A percentile compares a stretch with the other conserved stretches of the same genome.
phyloP scores from a whole-genome alignment of 495 filamentous ascomycete species.

The Talaromyces thailandensis region DNA sequence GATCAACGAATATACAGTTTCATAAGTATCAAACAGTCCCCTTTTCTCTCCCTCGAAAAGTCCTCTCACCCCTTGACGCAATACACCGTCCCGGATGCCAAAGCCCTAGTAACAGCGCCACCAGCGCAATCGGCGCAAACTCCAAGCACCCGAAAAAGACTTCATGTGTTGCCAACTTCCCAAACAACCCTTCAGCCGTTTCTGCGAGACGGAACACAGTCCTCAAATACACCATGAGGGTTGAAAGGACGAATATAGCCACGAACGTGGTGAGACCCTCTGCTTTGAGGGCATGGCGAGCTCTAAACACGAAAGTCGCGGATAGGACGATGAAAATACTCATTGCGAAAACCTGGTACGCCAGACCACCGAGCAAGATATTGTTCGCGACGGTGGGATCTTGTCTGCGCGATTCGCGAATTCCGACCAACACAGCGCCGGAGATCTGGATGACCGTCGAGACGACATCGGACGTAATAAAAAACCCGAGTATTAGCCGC shows the following conservation, averaged over 20 bases:
- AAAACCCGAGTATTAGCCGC: background rate
- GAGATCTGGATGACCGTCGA: conserved; percentile 41
- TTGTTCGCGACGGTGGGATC: too few relatives aligned
- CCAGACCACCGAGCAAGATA: too few relatives aligned
- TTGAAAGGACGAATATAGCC: too few relatives aligned
- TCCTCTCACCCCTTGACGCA: background rate
- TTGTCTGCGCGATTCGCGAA: too few relatives aligned
- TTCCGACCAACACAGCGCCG: conserved; percentile 39
- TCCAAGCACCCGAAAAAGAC: conserved; percentile 43
- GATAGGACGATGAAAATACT: too few relatives aligned
- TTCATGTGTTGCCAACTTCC: conserved; percentile 35
- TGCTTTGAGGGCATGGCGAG: too few relatives aligned
- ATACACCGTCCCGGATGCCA: conserved; percentile 36
- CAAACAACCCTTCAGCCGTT: conserved; percentile 39
- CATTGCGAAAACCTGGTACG: too few relatives aligned
- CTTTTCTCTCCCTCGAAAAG: background rate
- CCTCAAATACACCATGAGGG: conserved; percentile 40
- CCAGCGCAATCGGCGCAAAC: conserved; percentile 42
- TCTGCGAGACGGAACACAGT: conserved; percentile 47
- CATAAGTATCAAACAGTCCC: background rate
- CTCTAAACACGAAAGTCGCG: too few relatives aligned
- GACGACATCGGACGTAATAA: conserved; percentile 40
- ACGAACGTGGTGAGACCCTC: too few relatives aligned
- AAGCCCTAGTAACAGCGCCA: conserved; percentile 28
- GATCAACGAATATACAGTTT: too few relatives aligned